Evolutionary conservation across 345 rosid species (phyloP).

Genomic region (Brassica cretica): DNA sequence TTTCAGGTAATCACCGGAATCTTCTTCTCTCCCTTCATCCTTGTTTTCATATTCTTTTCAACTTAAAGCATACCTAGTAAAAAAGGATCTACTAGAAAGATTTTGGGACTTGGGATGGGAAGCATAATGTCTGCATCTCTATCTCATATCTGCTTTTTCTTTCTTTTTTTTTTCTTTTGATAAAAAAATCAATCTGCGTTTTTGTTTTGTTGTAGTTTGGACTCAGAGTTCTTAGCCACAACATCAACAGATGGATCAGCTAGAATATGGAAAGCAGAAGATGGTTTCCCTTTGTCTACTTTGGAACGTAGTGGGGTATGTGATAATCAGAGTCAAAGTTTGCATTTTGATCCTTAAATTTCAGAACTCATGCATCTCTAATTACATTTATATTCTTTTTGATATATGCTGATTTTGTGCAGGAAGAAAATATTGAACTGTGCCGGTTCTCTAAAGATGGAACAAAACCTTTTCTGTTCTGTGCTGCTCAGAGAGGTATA

Average conservation of each 20-base stretch:
- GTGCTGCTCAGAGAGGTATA: conserved; percentile 74
- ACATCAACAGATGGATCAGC: conserved; percentile 89
- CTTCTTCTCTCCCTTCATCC: conserved; percentile 1
- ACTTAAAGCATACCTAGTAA: neutral
- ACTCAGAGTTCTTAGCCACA: conserved; percentile 88
- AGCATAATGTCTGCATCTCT: conserved; percentile 13
- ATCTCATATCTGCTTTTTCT: conserved; percentile 23
- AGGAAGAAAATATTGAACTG: conserved; percentile 86
- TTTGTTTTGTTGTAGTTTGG: conserved; percentile 54
- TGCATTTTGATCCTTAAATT: neutral
- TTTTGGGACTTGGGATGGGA: neutral
- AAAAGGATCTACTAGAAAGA: neutral
- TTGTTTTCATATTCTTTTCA: neutral
- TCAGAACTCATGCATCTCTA: neutral
- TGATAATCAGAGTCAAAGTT: conserved; percentile 7
- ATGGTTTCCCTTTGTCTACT: conserved; percentile 70
- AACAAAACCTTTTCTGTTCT: conserved; percentile 86
- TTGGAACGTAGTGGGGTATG: conserved; percentile 73
- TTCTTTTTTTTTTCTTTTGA: neutral
- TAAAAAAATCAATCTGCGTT: conserved; percentile 4
- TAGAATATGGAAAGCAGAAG: conserved; percentile 90
- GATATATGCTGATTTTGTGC: conserved; percentile 20
- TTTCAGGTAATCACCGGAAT: conserved; percentile 55
- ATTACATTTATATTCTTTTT: neutral
- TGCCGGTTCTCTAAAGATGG: conserved; percentile 94